Evolutionary conservation across 2,329 filamentous ascomycete genomes (phyloP).

Genomic region (Pyricularia pennisetigena): DNA sequence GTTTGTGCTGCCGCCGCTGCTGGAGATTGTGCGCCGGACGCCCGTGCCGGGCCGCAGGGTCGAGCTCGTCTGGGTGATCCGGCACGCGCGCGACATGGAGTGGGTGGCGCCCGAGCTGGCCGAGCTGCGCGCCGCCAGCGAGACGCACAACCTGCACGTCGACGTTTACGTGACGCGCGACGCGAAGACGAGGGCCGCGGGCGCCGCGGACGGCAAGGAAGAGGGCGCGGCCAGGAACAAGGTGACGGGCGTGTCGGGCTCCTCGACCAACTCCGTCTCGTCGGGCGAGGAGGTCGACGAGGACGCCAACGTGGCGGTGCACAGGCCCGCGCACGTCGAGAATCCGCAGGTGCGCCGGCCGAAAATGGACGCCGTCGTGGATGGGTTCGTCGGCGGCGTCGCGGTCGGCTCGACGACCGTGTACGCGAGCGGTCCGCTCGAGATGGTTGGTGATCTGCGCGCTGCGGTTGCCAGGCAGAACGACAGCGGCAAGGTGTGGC

Average conservation of each 20-base stretch:
- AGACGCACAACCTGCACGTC: conserved; percentile 31
- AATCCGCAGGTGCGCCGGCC: conserved; percentile 23
- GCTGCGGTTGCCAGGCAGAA: conserved; percentile 43
- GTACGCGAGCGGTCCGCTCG: conserved; percentile 49
- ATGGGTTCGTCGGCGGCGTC: conserved; percentile 36
- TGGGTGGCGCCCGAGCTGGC: conserved; percentile 52
- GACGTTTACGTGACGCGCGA: conserved; percentile 52
- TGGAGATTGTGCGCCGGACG: conserved; percentile 23
- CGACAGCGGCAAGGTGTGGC: conserved; percentile 43
- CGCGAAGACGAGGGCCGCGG: conserved; percentile 2
- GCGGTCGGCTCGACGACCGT: conserved; percentile 41
- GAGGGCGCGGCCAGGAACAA: conserved; percentile 12
- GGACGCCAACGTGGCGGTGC: conserved; percentile 8
- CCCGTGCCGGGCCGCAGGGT: conserved; percentile 30
- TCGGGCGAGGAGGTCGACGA: conserved; percentile 14
- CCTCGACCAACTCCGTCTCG: conserved; percentile 10
- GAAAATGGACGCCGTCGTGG: conserved; percentile 34
- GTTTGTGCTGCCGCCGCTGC: conserved; percentile 41
- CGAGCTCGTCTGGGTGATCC: conserved; percentile 57
- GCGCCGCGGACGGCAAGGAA: conserved; percentile 13
- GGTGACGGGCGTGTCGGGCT: conserved; percentile 12
- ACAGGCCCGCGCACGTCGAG: conserved; percentile 14
- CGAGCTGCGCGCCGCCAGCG: conserved; percentile 28
- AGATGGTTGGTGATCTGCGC: conserved; percentile 50
- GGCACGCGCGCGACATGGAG: conserved; percentile 39